These are phyloP conservation scores for Carex littledalei DNA, from an alignment of 176 grass and related monocot genomes.

Conservation along the genomic window DNA sequence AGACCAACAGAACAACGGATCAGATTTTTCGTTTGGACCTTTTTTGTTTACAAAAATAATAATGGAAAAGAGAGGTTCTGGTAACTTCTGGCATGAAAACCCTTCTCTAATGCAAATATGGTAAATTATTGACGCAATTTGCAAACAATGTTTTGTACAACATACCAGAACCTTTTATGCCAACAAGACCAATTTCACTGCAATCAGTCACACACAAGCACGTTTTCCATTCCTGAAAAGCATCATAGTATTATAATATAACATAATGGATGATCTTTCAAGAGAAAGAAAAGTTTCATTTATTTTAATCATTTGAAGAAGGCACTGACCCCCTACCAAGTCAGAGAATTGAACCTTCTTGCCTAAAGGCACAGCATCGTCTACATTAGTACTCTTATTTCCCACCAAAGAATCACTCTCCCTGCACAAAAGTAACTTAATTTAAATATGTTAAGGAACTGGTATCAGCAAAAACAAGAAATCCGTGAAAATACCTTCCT, in stretches of 20 bases:
- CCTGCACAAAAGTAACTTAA: slow-evolving; percentile 37
- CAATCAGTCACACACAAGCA: slow-evolving; percentile 88
- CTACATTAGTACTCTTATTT: slow-evolving; percentile 28
- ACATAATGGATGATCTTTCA: neutral
- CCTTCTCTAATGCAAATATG: neutral
- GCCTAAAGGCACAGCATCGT: slow-evolving; percentile 37
- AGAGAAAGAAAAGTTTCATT: neutral
- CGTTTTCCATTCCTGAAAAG: slow-evolving; percentile 75
- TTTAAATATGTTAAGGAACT: neutral
- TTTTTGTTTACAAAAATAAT: neutral
- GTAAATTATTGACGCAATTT: slow-evolving; percentile 15
- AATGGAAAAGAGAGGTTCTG: neutral
- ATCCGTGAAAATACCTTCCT: neutral
- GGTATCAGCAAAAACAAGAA: slow-evolving; percentile 8
- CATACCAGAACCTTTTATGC: slow-evolving; percentile 64
- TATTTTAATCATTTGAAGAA: slow-evolving; percentile 31
- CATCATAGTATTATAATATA: neutral
- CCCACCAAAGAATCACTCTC: slow-evolving; percentile 48
- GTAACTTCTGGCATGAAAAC: neutral
- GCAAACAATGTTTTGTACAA: slow-evolving; percentile 17
- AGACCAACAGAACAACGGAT: neutral
- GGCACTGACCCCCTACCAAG: slow-evolving; percentile 82
- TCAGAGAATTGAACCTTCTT: slow-evolving; percentile 60
- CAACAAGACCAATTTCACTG: slow-evolving; percentile 80
- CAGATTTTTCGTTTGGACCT: neutral